Conservation (phyloP, 73 alveolate species). For the Blepharisma japonicum region DNA sequence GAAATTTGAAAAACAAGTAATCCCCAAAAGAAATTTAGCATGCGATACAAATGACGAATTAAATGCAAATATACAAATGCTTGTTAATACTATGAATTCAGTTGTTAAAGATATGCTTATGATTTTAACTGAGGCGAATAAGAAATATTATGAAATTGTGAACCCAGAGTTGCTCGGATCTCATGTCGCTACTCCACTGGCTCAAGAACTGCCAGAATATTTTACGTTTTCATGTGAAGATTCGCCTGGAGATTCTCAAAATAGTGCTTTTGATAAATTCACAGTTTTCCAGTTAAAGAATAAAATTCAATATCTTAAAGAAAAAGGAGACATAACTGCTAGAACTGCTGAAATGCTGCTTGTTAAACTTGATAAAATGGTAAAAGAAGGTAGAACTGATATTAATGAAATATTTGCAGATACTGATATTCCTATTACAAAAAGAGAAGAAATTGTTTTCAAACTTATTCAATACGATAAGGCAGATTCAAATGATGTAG, state of each 20-base stretch:
- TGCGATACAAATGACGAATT: background rate
- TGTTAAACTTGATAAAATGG: background rate
- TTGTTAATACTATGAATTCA: background rate
- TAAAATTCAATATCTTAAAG: background rate
- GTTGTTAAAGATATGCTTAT: slow-evolving; percentile 11
- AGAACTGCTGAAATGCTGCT: background rate
- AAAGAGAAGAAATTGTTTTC: slow-evolving; percentile 9
- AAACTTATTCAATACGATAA: background rate
- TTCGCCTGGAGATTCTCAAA: background rate
- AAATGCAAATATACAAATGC: slow-evolving; percentile 27
- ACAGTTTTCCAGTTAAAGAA: background rate
- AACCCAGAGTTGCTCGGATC: background rate
- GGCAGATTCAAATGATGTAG: background rate
- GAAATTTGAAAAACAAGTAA: background rate
- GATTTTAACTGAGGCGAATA: background rate
- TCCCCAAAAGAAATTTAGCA: background rate
- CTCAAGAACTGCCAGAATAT: slow-evolving; percentile 17
- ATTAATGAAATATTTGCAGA: background rate
- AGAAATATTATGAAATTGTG: background rate
- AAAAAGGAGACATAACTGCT: background rate
- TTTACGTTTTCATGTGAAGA: background rate
- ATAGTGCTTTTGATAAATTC: background rate
- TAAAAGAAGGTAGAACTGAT: background rate
- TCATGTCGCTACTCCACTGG: slow-evolving; percentile 1
- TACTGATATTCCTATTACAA: background rate